Base-by-base conservation (phyloP, 139 green algal species). In the Nannochloris sp. region DNA sequence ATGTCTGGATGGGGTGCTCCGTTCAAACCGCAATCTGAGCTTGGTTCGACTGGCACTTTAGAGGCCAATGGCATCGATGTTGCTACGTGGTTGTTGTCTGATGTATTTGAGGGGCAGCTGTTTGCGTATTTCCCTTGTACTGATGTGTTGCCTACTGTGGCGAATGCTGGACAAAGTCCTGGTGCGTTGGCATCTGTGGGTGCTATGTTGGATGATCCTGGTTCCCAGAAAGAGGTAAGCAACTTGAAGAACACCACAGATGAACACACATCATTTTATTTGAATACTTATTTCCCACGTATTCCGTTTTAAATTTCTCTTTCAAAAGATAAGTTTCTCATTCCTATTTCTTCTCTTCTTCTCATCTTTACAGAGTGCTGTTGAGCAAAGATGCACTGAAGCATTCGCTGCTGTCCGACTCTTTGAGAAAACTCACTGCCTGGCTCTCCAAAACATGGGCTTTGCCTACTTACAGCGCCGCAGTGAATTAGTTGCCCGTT, bases 121-220 rank as follows among this genome's bases (percentile, higher is more conserved):
- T 87, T 81, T 48, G 72, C 70, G 29, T 84, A 87, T 45, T 90
- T 91, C 68, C 87, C 86, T 30, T 82, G 77, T 56, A 67, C 73
- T 44, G 67, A 79, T 48, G 57, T 72, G 46, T 38, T 45, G 5
- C 53, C 77, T 51, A 45, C 65, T 4, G 15, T 57, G 4, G 51
- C 73, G 7, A 65, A 62, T 32, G n/a, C n/a, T n/a, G 29, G 29
- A 35, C n/a, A 53, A 8, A 23, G 15, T 35, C 30, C 37, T 13
- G 35, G 29, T n/a, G 7, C 32, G 13, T 6, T 15, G n/a, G 34
- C 19, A 23, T 7, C 4, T 37, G 37, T 58, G 35, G 8, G 8
- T 10, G 13, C 4, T 15, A 24, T 35, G 44, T 60, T 59, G 39
- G 24, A 63, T 27, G 39, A 68, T 32, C 24, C 42, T 39, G 62